phyloP scores from a whole-genome alignment of 805 yeast species.

The Saccharomycopsis capsularis region DNA sequence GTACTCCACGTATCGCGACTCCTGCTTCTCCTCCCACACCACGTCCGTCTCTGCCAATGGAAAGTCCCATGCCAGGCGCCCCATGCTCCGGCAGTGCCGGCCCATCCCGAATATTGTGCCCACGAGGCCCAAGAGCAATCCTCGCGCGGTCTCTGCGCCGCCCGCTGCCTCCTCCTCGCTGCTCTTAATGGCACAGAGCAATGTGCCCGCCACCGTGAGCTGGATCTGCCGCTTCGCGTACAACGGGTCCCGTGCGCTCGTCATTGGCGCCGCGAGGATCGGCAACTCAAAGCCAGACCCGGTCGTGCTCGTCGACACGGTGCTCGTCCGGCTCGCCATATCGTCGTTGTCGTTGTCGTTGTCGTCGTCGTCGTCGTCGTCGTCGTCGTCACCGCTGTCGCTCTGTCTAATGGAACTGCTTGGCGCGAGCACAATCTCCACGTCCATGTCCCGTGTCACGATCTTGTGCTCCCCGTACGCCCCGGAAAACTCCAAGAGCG shows the following conservation, averaged over 20 bases:
- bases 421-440: conserved; percentile 1
- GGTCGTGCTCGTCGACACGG: background rate
- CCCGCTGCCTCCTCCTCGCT: background rate
- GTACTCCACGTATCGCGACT: conserved; percentile 14
- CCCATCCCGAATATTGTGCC: conserved; percentile 15
- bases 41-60: background rate
- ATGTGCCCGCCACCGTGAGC: conserved; percentile 11
- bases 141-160: background rate
- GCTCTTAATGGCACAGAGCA: conserved; percentile 9
- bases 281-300: conserved; percentile 15
- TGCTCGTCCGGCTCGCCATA: background rate
- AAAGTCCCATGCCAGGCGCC: background rate
- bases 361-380: background rate
- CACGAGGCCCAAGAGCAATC: conserved; percentile 8
- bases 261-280: conserved; percentile 11
- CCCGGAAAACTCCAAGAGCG: background rate
- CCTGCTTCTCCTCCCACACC: conserved; percentile 1
- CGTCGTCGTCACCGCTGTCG: background rate
- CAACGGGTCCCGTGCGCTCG: conserved; percentile 11
- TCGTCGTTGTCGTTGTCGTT: background rate
- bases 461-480: background rate
- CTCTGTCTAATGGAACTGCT: conserved; percentile 5
- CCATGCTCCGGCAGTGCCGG: conserved; percentile 7
- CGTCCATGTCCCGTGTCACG: background rate
- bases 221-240: conserved; percentile 20